These are phyloP conservation scores for Phaeosphaeria sp. DNA, from an alignment of 2,329 filamentous ascomycete genomes.

Conservation along the genomic window DNA sequence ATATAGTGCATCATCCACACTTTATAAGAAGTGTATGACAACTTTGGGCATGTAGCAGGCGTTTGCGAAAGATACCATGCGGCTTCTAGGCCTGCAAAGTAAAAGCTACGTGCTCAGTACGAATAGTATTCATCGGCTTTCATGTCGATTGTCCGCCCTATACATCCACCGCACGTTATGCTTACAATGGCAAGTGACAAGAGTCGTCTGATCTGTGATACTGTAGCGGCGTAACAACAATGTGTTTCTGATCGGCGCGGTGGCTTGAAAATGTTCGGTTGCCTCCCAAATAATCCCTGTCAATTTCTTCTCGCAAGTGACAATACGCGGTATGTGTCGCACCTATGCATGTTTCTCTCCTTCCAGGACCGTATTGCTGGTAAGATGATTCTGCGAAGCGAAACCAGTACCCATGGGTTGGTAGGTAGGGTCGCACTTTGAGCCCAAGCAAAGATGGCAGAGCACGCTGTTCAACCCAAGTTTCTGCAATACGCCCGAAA, in stretches of 20 bases:
- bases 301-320: too few relatives aligned
- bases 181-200: neutral
- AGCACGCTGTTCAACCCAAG: slow-evolving; percentile 14
- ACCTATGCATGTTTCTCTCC: slow-evolving; percentile 1
- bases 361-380: slow-evolving; percentile 14
- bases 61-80: slow-evolving; percentile 33
- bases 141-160: slow-evolving; percentile 1
- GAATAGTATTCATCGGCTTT: slow-evolving; percentile 19
- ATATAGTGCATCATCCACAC: slow-evolving; percentile 32
- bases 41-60: slow-evolving; percentile 20
- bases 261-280: too few relatives aligned
- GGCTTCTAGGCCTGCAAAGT: slow-evolving; percentile 30
- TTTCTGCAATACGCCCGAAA: slow-evolving; percentile 22
- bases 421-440: slow-evolving; percentile 22
- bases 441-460: slow-evolving; percentile 6
- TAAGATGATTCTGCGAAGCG: slow-evolving; percentile 8
- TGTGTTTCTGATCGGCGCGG: too few relatives aligned
- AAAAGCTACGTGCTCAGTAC: slow-evolving; percentile 21
- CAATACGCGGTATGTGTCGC: too few relatives aligned
- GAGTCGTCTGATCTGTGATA: too few relatives aligned
- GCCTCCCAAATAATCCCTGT: too few relatives aligned
- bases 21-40: slow-evolving; percentile 40
- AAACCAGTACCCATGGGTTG: slow-evolving; percentile 12
- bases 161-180: neutral
- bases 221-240: too few relatives aligned